Evolutionary conservation across 73 alveolate genomes (phyloP).

Genomic region (Uronychia binucleata): DNA sequence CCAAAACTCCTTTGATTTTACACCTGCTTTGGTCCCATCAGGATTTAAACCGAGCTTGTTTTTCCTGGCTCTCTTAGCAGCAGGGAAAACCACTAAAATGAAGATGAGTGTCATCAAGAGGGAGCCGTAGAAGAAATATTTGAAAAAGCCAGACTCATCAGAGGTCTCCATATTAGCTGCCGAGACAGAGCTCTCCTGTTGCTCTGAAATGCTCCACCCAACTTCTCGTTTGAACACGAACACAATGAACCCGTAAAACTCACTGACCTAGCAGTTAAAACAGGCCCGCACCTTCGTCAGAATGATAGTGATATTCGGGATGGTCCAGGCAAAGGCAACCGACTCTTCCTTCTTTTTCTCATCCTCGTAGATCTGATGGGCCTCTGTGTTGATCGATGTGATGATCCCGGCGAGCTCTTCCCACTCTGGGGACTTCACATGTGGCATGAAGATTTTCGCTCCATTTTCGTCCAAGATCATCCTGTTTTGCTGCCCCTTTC

Average conservation of each 20-base stretch:
- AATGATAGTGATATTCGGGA: not conserved
- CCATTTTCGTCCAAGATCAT: not conserved
- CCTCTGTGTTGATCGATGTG: not conserved
- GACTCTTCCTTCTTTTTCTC: not conserved
- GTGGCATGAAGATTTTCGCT: not conserved
- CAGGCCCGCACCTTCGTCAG: not conserved
- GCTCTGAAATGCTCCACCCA: constrained; percentile 6
- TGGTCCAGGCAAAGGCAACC: not conserved
- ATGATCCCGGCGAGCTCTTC: not conserved
- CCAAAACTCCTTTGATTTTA: constrained; percentile 5
- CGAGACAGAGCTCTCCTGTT: not conserved
- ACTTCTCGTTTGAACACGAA: constrained; percentile 16
- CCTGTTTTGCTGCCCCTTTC: not conserved
- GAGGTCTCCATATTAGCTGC: constrained; percentile 2
- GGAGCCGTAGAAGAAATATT: constrained; percentile 8
- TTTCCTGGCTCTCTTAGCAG: constrained; percentile 31
- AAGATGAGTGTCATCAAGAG: not conserved
- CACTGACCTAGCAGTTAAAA: not conserved
- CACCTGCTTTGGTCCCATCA: constrained; percentile 8
- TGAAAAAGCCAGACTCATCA: not conserved
- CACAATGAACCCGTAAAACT: constrained; percentile 11
- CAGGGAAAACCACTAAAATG: constrained; percentile 16
- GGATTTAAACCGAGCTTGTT: constrained; percentile 3
- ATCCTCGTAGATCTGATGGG: not conserved
- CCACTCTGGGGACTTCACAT: not conserved